Evolutionary conservation across 345 rosid species (phyloP).

Genomic region (Lepidium aucheri): DNA sequence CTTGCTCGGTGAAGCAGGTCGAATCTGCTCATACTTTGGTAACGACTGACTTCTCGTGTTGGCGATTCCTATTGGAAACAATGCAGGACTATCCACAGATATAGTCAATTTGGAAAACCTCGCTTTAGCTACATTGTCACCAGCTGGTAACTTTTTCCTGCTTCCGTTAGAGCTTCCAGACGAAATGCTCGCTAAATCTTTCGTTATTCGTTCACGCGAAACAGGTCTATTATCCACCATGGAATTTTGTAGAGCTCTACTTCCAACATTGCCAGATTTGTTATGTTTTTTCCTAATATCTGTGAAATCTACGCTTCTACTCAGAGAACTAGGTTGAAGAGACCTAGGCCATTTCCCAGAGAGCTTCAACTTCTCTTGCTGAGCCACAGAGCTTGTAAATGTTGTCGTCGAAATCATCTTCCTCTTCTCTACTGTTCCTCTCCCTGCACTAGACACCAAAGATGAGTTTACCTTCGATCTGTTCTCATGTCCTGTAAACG

Average conservation of each 20-base stretch:
- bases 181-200: conserved; percentile 48
- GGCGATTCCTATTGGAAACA: conserved; percentile 46
- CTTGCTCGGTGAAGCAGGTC: conserved; percentile 71
- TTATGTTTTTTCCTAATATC: conserved; percentile 40
- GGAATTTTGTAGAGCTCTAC: conserved; percentile 48
- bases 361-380: conserved; percentile 48
- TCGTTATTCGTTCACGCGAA: conserved; percentile 29
- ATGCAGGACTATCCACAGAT: too few species aligned
- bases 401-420: conserved; percentile 22
- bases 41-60: conserved; percentile 48
- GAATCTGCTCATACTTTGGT: conserved; percentile 42
- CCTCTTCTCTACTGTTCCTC: conserved; percentile 60
- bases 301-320: conserved; percentile 55
- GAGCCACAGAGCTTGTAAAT: conserved; percentile 33
- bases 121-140: conserved; percentile 41
- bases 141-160: conserved; percentile 27
- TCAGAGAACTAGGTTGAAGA: conserved; percentile 40
- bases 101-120: too few species aligned
- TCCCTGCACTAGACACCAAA: too few species aligned
- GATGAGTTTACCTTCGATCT: conserved; percentile 55
- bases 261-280: conserved; percentile 40
- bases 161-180: conserved; percentile 39
- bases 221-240: conserved; percentile 39
- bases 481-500: conserved; percentile 44
- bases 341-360: conserved; percentile 73